These are phyloP conservation scores for Trichoderma parareesei DNA, from an alignment of 495 filamentous ascomycete genomes.

Conservation along the genomic window DNA sequence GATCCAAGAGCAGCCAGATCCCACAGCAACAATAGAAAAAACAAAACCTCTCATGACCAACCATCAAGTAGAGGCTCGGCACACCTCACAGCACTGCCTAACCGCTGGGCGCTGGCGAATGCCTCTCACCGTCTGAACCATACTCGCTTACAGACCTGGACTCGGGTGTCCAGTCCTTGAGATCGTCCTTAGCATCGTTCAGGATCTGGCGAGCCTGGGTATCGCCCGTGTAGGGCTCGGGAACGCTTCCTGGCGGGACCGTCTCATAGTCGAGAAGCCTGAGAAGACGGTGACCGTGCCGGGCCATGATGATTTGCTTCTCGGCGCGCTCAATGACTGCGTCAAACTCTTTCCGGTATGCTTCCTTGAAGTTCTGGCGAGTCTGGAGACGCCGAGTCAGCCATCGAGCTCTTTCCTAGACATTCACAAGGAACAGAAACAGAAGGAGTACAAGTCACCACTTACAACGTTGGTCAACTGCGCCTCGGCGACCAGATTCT, in stretches of 20 bases:
- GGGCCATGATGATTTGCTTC: slow-evolving; percentile 89
- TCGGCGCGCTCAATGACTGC: slow-evolving; percentile 91
- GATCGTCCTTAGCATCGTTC: slow-evolving; percentile 87
- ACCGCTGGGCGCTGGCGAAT: neutral
- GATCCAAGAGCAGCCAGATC: neutral
- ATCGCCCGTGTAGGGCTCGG: slow-evolving; percentile 54
- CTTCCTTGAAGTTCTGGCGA: slow-evolving; percentile 86
- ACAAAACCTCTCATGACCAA: neutral
- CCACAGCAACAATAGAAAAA: neutral
- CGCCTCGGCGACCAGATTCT: slow-evolving; percentile 91
- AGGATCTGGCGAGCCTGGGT: slow-evolving; percentile 68
- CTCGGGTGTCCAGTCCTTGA: slow-evolving; percentile 63
- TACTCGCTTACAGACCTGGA: slow-evolving; percentile 27
- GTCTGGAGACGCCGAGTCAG: slow-evolving; percentile 44
- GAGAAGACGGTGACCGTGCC: slow-evolving; percentile 76
- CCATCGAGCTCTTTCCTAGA: no score
- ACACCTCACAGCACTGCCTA: neutral
- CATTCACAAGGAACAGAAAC: neutral
- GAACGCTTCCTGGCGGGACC: slow-evolving; percentile 75
- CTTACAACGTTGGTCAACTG: slow-evolving; percentile 88
- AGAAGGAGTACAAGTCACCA: slow-evolving; percentile 15
- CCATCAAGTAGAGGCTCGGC: neutral
- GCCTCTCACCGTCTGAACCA: neutral
- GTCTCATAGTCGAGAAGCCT: slow-evolving; percentile 87
- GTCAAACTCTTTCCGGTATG: slow-evolving; percentile 76